A percentile compares a stretch with the other conserved stretches of the same genome.
phyloP scores from a whole-genome alignment of 495 filamentous ascomycete genomes.

The Delitschia confertaspora region DNA sequence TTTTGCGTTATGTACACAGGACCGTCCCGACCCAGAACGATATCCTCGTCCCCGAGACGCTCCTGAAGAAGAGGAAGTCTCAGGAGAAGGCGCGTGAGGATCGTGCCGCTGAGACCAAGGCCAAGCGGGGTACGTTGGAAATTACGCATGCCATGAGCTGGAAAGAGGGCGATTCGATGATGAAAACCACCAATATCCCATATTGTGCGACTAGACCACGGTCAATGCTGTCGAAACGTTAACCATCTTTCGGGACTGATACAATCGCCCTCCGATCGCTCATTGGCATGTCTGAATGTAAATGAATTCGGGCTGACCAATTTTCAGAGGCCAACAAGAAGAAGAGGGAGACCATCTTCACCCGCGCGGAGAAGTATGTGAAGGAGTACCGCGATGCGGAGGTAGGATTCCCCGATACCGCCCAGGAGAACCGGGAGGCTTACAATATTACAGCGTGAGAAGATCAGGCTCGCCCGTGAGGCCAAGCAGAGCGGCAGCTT shows the following conservation, averaged over 20 bases:
- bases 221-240: conserved; percentile 94
- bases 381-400: conserved; percentile 97
- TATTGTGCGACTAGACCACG: conserved; percentile 74
- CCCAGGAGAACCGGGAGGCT: not conserved
- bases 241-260: conserved; percentile 99
- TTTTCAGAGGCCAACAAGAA: conserved; percentile 75
- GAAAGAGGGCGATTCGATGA: conserved; percentile 43
- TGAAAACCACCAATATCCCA: conserved; percentile 63
- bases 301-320: conserved; percentile 25
- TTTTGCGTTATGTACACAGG: too few species aligned
- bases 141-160: conserved; percentile 24
- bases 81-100: conserved; percentile 97
- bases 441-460: conserved; percentile 56
- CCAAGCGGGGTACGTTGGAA: conserved; percentile 72
- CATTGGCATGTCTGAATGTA: conserved; percentile 18
- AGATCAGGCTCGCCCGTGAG: conserved; percentile 80
- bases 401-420: not conserved
- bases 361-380: conserved; percentile 98
- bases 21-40: conserved; percentile 22
- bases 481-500: conserved; percentile 88
- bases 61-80: conserved; percentile 92
- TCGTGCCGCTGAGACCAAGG: conserved; percentile 63
- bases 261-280: conserved; percentile 30
- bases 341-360: conserved; percentile 97
- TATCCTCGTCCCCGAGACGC: conserved; percentile 25